phyloP scores from a whole-genome alignment of 2,329 filamentous ascomycete genomes.

The Verticillium isaacii region DNA sequence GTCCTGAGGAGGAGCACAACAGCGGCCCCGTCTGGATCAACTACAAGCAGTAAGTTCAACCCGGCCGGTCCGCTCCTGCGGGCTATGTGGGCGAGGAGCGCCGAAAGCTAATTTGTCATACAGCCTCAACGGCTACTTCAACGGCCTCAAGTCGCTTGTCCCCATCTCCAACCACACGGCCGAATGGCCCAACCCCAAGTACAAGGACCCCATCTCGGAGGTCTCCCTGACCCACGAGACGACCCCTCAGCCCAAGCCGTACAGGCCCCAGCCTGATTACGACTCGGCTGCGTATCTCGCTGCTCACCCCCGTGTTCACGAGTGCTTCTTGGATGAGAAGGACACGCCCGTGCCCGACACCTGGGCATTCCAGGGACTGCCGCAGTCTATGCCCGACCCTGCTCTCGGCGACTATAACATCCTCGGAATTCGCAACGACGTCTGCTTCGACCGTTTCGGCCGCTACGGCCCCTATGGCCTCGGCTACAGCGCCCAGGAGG shows the following conservation, averaged over 20 bases:
- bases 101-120: not conserved
- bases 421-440: constrained; percentile 68
- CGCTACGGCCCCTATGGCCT: constrained; percentile 80
- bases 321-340: constrained; percentile 60
- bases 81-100: not conserved
- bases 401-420: constrained; percentile 72
- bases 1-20: constrained; percentile 19
- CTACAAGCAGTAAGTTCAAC: constrained; percentile 34
- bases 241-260: constrained; percentile 37
- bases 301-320: constrained; percentile 46
- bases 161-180: constrained; percentile 57
- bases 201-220: constrained; percentile 25
- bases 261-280: constrained; percentile 66
- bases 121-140: constrained; percentile 77
- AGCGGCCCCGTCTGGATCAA: constrained; percentile 32
- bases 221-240: constrained; percentile 26
- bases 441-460: constrained; percentile 86
- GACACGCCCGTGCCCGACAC: constrained; percentile 56
- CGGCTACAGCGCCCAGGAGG: constrained; percentile 70
- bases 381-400: constrained; percentile 72
- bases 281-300: constrained; percentile 49
- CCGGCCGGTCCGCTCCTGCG: not conserved
- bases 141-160: constrained; percentile 69
- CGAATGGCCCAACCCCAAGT: constrained; percentile 61
- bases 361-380: constrained; percentile 65